phyloP scores from a whole-genome alignment of 176 grass and related monocot species.

The Triticum urartu region DNA sequence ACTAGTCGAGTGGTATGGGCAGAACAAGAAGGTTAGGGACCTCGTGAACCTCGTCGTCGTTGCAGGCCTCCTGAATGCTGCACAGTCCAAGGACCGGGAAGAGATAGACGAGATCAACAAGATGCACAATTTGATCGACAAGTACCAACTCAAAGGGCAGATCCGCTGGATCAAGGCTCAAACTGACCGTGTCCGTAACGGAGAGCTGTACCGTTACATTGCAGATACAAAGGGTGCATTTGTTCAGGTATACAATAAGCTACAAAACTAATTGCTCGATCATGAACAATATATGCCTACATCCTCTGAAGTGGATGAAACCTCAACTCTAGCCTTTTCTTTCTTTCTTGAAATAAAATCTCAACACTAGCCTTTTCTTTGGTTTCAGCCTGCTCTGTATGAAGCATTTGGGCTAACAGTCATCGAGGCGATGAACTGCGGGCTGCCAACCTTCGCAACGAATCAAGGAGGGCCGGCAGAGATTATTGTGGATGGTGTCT shows the following conservation, averaged over 20 bases:
- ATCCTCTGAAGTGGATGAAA: background rate
- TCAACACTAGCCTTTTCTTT: background rate
- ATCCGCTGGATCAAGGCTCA: slow-evolving; percentile 91
- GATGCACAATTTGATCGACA: slow-evolving; percentile 85
- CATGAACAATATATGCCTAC: background rate
- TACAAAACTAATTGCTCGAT: background rate
- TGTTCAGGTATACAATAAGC: slow-evolving; percentile 61
- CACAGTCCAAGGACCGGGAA: slow-evolving; percentile 91
- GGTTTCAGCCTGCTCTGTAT: slow-evolving; percentile 86
- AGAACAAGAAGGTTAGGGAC: slow-evolving; percentile 82
- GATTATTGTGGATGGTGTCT: slow-evolving; percentile 89
- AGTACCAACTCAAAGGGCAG: slow-evolving; percentile 76
- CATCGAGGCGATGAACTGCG: slow-evolving; percentile 99
- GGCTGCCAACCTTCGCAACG: slow-evolving; percentile 83
- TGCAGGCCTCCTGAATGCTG: slow-evolving; percentile 74
- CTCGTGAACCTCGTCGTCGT: slow-evolving; percentile 84
- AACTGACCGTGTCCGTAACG: slow-evolving; percentile 78
- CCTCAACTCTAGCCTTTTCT: background rate
- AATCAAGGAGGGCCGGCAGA: slow-evolving; percentile 91
- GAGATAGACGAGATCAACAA: slow-evolving; percentile 98
- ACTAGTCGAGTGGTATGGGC: slow-evolving; percentile 89
- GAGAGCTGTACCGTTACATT: slow-evolving; percentile 90
- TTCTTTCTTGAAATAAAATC: background rate
- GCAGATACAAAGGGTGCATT: slow-evolving; percentile 93
- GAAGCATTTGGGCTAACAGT: slow-evolving; percentile 97